Evolutionary conservation across 2,329 filamentous ascomycete species (phyloP), one percentile per base, ranked within the genome.

Genomic region (Epichloe gansuensis): DNA sequence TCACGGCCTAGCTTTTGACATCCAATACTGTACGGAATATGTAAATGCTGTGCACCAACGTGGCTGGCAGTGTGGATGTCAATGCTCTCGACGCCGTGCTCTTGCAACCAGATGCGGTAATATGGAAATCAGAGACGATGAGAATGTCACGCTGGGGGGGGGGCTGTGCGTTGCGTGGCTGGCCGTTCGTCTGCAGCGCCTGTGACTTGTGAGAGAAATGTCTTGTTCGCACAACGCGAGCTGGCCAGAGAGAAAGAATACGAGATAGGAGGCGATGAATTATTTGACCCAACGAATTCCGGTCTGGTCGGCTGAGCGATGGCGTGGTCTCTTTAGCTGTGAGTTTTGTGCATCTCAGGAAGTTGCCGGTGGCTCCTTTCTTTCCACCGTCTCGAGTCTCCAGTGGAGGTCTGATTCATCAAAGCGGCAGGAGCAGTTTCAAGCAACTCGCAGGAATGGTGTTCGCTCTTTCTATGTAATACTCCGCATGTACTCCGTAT

Each of bases 251-350:
- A 50, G 53, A 47, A 23, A 36, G 48, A 50, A 54, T 53, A 53
- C 53, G 53, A 54, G 53, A 53, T 50, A 31, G 41, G 47, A 47
- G 39, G 43, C 49, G 50, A 46, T 43, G 31, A 11, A 34, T 7
- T 25, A 5, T n/a, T 35, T 4, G 36, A 15, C 35, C 15, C 7
- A 43, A 15, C 39, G 38, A 21, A 40, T 2, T 15, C 39, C 4
- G 2, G 38, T 42, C 27, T 42, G 21, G 27, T 46, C 9, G 9
- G 15, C 23, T 43, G 12, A 41, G 25, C 38, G 25, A 49, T 12
- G n/a, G n/a, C 27, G 35, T 38, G 8, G 7, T 47, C 21, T 47
- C 23, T 13, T 25, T 25, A 15, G 36, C 21, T 21, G 12, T 39
- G 35, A 11, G 15, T n/a, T n/a, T 39, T 23, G 35, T 25, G 3